A percentile compares a stretch with the other conserved stretches of the same genome.
Conservation (phyloP, 306 rosid genomes). For the Heteromeles arbutifolia region DNA sequence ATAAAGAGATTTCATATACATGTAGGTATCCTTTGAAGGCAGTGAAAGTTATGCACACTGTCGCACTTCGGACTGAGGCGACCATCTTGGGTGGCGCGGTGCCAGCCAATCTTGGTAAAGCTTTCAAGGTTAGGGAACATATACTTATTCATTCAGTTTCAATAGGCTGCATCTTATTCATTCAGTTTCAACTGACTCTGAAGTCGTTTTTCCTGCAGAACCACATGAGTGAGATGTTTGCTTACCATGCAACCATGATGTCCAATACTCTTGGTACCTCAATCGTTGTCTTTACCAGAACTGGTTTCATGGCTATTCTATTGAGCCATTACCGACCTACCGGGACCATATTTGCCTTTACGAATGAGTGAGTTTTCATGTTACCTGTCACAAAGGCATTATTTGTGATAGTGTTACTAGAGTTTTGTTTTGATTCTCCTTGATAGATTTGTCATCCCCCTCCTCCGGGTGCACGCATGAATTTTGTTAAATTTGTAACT, state of each 20-base stretch:
- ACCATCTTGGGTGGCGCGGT: conserved; percentile 62
- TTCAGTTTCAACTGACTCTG: not conserved
- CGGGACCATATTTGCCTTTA: conserved; percentile 86
- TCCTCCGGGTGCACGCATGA: not conserved
- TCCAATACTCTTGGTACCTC: conserved; percentile 97
- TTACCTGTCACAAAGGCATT: not conserved
- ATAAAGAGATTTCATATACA: conserved; percentile 7
- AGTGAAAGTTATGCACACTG: conserved; percentile 97
- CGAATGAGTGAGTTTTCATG: conserved; percentile 71
- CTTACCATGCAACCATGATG: conserved; percentile 98
- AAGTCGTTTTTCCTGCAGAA: conserved; percentile 43
- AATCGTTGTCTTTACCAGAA: conserved; percentile 82
- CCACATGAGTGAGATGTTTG: conserved; percentile 99
- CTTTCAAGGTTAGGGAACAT: conserved; percentile 59
- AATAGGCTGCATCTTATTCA: not conserved
- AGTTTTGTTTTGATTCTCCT: not conserved
- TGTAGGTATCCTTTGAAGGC: conserved; percentile 87
- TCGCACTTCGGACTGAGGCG: conserved; percentile 90
- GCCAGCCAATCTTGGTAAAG: conserved; percentile 88
- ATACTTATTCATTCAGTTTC: not conserved
- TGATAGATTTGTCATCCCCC: not conserved
- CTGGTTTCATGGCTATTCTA: conserved; percentile 89
- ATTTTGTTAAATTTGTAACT: not conserved
- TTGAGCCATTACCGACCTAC: conserved; percentile 90
- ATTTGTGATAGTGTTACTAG: not conserved